Evolutionary conservation across 441 rosid genomes (phyloP).

Genomic region (Gossypium lobatum): DNA sequence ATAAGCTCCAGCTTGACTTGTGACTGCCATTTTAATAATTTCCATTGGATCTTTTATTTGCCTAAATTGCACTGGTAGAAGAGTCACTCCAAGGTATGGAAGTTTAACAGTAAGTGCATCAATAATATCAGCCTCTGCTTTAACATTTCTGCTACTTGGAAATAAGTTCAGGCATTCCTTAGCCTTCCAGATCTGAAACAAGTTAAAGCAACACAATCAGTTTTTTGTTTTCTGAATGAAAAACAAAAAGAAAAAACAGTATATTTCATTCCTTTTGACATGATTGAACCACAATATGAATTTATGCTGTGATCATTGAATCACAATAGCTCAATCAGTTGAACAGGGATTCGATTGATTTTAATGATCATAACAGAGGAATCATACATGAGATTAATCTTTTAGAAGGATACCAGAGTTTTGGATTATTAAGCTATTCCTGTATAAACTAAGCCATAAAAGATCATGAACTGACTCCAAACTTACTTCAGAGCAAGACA

Average conservation of each 20-base stretch:
- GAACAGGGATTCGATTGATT: neutral
- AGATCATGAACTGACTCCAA: neutral
- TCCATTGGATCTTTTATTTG: conserved; percentile 97
- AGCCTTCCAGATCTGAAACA: conserved; percentile 90
- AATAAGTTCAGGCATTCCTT: conserved; percentile 87
- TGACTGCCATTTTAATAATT: conserved; percentile 90
- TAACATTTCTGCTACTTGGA: conserved; percentile 75
- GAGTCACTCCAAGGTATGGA: conserved; percentile 89
- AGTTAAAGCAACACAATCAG: conserved; percentile 19
- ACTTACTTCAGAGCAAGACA: conserved; percentile 83
- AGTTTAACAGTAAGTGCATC: conserved; percentile 88
- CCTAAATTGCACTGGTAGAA: conserved; percentile 89
- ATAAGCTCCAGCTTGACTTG: conserved; percentile 88
- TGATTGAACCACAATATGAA: neutral
- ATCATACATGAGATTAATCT: neutral
- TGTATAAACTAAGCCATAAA: conserved; percentile 9
- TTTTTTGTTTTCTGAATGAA: neutral
- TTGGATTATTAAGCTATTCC: neutral
- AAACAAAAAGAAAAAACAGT: neutral
- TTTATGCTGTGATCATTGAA: neutral
- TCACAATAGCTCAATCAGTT: neutral
- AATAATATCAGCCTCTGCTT: conserved; percentile 77
- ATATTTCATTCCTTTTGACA: neutral
- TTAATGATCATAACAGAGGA: neutral
- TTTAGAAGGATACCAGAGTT: neutral